phyloP scores from a whole-genome alignment of 176 grass and related monocot genomes.

The Lolium rigidum region DNA sequence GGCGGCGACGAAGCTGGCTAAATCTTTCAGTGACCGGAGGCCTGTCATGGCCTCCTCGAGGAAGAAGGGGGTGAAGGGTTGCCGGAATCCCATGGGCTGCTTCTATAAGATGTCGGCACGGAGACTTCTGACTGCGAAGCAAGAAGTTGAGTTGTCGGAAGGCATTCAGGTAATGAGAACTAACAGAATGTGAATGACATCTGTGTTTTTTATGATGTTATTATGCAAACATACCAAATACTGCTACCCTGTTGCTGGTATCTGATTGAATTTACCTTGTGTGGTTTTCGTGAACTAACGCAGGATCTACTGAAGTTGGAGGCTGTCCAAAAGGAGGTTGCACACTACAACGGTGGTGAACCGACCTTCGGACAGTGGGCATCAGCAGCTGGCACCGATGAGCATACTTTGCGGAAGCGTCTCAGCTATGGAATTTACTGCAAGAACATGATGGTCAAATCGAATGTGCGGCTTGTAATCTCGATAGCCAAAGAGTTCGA shows the following conservation, averaged over 20 bases:
- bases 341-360: conserved; percentile 49
- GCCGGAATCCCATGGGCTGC: conserved; percentile 59
- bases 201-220: conserved; percentile 26
- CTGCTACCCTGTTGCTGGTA: no score
- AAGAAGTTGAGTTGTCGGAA: conserved; percentile 78
- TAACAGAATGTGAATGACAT: neutral
- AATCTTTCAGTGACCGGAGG: conserved; percentile 36
- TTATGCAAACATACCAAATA: no score
- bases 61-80: conserved; percentile 60
- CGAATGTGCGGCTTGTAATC: conserved; percentile 86
- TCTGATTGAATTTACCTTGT: no score
- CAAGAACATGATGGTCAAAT: conserved; percentile 85
- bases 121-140: conserved; percentile 67
- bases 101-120: conserved; percentile 57
- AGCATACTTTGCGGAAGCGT: conserved; percentile 54
- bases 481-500: conserved; percentile 84
- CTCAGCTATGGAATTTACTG: conserved; percentile 66
- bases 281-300: neutral
- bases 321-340: conserved; percentile 51
- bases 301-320: conserved; percentile 85
- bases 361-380: conserved; percentile 88
- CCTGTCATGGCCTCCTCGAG: conserved; percentile 39
- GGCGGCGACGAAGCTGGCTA: conserved; percentile 55
- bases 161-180: conserved; percentile 70
- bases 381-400: conserved; percentile 62